These are phyloP conservation scores for Phytophthora sansomeana DNA, from an alignment of 352 stramenopile species.

Conservation along the genomic window DNA sequence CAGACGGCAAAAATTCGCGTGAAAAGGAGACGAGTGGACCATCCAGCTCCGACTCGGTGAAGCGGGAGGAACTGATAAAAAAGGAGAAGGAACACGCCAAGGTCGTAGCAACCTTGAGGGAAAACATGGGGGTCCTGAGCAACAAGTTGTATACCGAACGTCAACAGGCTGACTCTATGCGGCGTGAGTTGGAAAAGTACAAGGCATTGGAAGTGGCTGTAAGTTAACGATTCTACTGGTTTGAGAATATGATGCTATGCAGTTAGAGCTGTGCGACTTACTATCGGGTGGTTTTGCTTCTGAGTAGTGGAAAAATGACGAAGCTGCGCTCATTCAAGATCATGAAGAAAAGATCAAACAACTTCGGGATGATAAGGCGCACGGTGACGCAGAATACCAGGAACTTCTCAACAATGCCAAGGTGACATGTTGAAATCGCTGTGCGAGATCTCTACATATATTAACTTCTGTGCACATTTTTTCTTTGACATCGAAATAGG, in stretches of 20 bases:
- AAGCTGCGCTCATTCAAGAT: slow-evolving; percentile 56
- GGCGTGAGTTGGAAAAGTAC: slow-evolving; percentile 69
- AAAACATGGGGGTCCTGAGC: slow-evolving; percentile 49
- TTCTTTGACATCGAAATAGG: slow-evolving; percentile 27
- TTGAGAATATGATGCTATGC: neutral
- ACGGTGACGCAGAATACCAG: slow-evolving; percentile 58
- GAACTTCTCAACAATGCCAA: slow-evolving; percentile 68
- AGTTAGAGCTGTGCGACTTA: slow-evolving; percentile 9
- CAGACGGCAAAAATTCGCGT: slow-evolving; percentile 29
- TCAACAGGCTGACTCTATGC: slow-evolving; percentile 46
- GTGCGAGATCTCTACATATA: neutral
- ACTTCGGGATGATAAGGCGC: slow-evolving; percentile 68
- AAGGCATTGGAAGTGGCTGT: slow-evolving; percentile 68
- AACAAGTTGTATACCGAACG: slow-evolving; percentile 64
- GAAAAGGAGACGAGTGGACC: slow-evolving; percentile 19
- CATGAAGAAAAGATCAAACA: slow-evolving; percentile 67
- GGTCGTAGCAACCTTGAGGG: slow-evolving; percentile 42
- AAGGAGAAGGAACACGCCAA: slow-evolving; percentile 47
- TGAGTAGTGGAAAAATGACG: slow-evolving; percentile 69
- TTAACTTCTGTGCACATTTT: neutral
- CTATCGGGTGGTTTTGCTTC: neutral
- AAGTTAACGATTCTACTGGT: slow-evolving; percentile 6
- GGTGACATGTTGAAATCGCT: slow-evolving; percentile 32
- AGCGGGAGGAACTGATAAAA: slow-evolving; percentile 41
- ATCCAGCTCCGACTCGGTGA: slow-evolving; percentile 22